A percentile compares a stretch with the other conserved stretches of the same genome.
phyloP scores from a whole-genome alignment of 139 green algal species.

The Picocystis salinarum region DNA sequence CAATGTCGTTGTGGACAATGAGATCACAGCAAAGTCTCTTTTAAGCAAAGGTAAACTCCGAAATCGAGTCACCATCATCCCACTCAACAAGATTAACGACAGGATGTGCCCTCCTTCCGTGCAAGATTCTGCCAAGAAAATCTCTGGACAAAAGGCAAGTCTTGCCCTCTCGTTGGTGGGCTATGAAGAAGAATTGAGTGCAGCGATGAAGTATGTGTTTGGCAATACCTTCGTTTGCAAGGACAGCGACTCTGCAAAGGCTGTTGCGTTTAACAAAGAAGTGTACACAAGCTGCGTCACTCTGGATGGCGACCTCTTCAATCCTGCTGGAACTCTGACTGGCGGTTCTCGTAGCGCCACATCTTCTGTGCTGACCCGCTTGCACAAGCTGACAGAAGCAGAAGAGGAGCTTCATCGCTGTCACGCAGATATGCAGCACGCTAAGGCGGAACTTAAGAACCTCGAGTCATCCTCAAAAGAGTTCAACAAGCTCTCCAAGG shows the following conservation, averaged over 20 bases:
- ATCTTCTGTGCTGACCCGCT: constrained; percentile 29
- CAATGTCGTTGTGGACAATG: constrained; percentile 72
- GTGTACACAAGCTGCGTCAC: constrained; percentile 75
- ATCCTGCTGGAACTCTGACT: constrained; percentile 60
- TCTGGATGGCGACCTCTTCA: constrained; percentile 91
- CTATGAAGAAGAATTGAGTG: constrained; percentile 37
- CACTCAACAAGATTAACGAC: constrained; percentile 78
- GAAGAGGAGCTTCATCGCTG: constrained; percentile 3
- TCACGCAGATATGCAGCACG: constrained; percentile 4
- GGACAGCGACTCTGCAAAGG: constrained; percentile 68
- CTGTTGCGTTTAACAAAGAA: constrained; percentile 71
- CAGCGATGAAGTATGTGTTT: constrained; percentile 87
- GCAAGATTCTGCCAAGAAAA: constrained; percentile 19
- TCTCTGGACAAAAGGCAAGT: constrained; percentile 32
- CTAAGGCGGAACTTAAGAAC: constrained; percentile 24
- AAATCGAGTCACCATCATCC: constrained; percentile 86
- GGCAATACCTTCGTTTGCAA: constrained; percentile 83
- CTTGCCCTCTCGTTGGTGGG: constrained; percentile 74
- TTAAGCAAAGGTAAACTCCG: constrained; percentile 58
- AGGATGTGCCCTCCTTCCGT: background rate
- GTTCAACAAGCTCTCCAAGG: constrained; percentile 21
- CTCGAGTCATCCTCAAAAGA: constrained; percentile 20
- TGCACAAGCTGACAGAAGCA: constrained; percentile 44
- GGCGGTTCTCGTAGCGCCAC: constrained; percentile 48
- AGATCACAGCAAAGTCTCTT: constrained; percentile 67